Base-by-base conservation (phyloP, 2,329 filamentous ascomycete species). In the Aspergillus brunneoviolaceus region DNA sequence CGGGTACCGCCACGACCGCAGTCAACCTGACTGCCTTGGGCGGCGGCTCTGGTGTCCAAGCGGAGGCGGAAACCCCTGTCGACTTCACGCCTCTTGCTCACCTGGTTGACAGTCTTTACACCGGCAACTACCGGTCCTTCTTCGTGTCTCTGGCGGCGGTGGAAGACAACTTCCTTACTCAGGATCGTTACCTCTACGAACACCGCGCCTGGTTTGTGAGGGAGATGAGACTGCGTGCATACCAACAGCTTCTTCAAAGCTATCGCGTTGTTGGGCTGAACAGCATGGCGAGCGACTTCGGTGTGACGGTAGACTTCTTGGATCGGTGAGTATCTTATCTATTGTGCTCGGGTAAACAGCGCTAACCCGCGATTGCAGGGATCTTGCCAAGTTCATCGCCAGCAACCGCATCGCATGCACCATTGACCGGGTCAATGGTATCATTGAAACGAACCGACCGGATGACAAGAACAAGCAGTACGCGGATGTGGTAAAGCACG, bases 401-500 rank as follows among this genome's bases (percentile, higher is more conserved):
- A 92, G 88, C 65, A 92, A 94, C 74, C 89, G 94, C 69, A 94
- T 99, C 72, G 89, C 93, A 55, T 98, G 95, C 84, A 98, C 93
- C 25, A 98, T 99, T 70, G 95, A 99, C 79, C 91, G 95, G 57
- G 95, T 99, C 65, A 91, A 93, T 61, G 95, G 94, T 67, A 90
- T 98, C 69, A 98, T 99, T 71, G 95, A 98, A 84, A 99, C 95
- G 49, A 97, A 97, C 81, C 86, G 95, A 57, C 93, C 94, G 9
- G 95, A 98, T 75, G 93, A 96, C 81, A 99, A 99, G 88, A 98
- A 98, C 84, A 97, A 96, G 85, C 95, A 99, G 81, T 99, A 99
- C 79, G 90, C 93, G 70, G 95, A 99, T 70, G 92, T 98, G 42
- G 92, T 99, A 63, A 95, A 95, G 81, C 95, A 98, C 76, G 95